Percentiles rank a stretch among this genome's conserved stretches.
Evolutionary conservation across 176 grass and related monocot genomes (phyloP).

Genomic region (Alopecurus myosuroides): DNA sequence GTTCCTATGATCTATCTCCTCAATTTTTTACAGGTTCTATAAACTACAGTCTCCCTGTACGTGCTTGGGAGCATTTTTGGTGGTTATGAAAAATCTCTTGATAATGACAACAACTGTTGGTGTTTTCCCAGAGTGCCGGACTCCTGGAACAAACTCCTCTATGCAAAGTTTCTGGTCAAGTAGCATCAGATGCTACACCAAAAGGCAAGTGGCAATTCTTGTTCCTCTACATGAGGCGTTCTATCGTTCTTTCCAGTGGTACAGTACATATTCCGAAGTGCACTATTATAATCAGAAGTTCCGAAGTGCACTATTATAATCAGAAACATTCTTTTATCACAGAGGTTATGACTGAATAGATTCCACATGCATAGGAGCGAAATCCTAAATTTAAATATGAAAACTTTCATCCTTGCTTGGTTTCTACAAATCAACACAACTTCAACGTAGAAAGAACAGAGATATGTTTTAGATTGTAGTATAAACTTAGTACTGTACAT

Average conservation of each 20-base stretch:
- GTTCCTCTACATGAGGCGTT: too few relatives aligned
- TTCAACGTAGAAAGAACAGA: too few relatives aligned
- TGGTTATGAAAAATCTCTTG: not conserved
- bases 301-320: conserved; percentile 37
- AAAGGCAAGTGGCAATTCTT: too few relatives aligned
- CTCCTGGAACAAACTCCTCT: too few relatives aligned
- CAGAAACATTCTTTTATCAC: not conserved
- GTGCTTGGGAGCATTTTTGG: not conserved
- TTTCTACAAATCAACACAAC: too few relatives aligned
- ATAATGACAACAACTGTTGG: too few relatives aligned
- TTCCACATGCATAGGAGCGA: not conserved
- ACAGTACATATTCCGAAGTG: conserved; percentile 78
- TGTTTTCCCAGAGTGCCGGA: too few relatives aligned
- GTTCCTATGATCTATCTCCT: not conserved
- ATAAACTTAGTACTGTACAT: too few relatives aligned
- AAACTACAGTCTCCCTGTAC: not conserved
- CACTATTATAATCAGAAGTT: conserved; percentile 93
- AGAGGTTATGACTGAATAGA: not conserved
- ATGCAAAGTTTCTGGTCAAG: too few relatives aligned
- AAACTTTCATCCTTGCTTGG: too few relatives aligned
- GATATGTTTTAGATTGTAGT: too few relatives aligned
- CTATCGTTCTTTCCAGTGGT: conserved; percentile 92
- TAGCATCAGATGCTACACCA: too few relatives aligned
- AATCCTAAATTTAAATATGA: not conserved
- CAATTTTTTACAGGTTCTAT: not conserved